Evolutionary conservation across 805 yeast species (phyloP).

Genomic region (Cyberlindnera maclurae): DNA sequence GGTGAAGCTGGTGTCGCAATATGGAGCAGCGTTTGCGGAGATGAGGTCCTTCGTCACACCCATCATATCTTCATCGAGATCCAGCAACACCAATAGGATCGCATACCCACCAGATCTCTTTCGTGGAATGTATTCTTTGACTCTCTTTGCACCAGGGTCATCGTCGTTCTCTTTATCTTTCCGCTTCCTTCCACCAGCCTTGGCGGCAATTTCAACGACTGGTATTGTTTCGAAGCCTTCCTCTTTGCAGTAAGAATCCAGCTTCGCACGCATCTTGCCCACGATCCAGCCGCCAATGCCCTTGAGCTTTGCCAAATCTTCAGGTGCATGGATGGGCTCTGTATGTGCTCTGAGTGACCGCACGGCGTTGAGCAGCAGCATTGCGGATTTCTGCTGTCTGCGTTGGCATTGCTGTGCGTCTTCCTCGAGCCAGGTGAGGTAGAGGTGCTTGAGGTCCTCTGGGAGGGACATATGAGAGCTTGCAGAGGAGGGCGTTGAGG

Average conservation of each 20-base stretch:
- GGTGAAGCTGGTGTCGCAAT: conserved; percentile 50
- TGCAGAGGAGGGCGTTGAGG: no score
- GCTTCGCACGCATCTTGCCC: conserved; percentile 36
- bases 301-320: conserved; percentile 50
- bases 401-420: conserved; percentile 38
- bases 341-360: conserved; percentile 41
- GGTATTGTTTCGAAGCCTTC: conserved; percentile 42
- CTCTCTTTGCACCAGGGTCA: conserved; percentile 16
- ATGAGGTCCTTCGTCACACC: conserved; percentile 65
- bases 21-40: conserved; percentile 43
- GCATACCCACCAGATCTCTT: conserved; percentile 83
- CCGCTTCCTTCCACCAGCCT: conserved; percentile 14
- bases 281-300: conserved; percentile 72
- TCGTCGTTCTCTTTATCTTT: conserved; percentile 1
- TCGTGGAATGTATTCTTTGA: conserved; percentile 56
- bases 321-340: conserved; percentile 43
- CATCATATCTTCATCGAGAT: conserved; percentile 36
- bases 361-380: conserved; percentile 50
- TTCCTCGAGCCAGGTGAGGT: conserved; percentile 53
- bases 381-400: conserved; percentile 44
- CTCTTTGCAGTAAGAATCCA: conserved; percentile 49
- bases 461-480: conserved; percentile 28
- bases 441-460: conserved; percentile 42
- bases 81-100: conserved; percentile 52
- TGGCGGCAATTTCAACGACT: not conserved